Base-by-base conservation (phyloP, 192 early-diverging fungal species). In the Podila epicladia region DNA sequence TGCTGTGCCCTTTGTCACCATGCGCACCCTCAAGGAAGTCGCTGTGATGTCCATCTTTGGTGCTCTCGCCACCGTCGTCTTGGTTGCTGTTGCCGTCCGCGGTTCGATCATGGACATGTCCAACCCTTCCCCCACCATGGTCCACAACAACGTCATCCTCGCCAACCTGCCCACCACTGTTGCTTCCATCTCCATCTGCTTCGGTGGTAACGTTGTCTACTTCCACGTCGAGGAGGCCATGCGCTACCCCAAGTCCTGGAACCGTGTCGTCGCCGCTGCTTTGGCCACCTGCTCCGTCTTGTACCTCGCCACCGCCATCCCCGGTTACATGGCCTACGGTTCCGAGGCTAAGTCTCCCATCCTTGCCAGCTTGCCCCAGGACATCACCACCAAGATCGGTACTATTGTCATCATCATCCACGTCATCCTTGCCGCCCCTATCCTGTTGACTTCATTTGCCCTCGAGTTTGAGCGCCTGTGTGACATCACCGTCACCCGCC, bases 191-290 rank as follows among this genome's bases (percentile, higher is more conserved):
- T 87, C 87, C 32, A 94, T 95, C 74, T 90, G 89, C 68, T 95
- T 89, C 71, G 85, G 90, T 22, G 93, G 93, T 45, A 92, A 93
- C 58, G 90, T 87, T 4, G 89, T 92, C 5, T 94, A 94, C 71
- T 90, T 93, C 17, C 90, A 94, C 57, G 89, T 95, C 35, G 92
- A 95, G 76, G 84, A 82, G n/a, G 87, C 89, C 49, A 93, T 95
- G 94, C 78, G 75, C 48, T 82, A 88, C n/a, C 92, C 92, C 4
- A 33, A 76, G 26, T 66, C 91, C 51, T 95, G 92, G 76, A 84
- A 84, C 31, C 85, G 82, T 71, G 91, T 93, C 31, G 71, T 92
- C 41, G 82, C 82, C 29, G 75, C 85, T 20, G 75, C 86, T 65
- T 83, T 94, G 73, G 55, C 73, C 5, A 87, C 91, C 9, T 93